These are phyloP conservation scores for Macrophomina tecta DNA, from an alignment of 2,329 filamentous ascomycete species.

Conservation along the genomic window DNA sequence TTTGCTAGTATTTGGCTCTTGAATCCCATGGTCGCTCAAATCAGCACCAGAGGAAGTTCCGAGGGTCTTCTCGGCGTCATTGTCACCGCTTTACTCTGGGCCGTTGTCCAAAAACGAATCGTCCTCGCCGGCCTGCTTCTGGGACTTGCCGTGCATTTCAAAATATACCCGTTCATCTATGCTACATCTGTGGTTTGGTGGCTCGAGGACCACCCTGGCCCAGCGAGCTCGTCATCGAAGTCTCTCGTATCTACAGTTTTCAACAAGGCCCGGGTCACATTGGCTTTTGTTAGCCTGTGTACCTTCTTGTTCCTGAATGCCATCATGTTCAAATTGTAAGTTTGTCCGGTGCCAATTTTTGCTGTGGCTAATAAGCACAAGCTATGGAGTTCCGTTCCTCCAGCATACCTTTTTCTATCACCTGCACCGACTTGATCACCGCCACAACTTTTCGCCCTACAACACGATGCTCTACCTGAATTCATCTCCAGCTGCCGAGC, in stretches of 20 bases:
- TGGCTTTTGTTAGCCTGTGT: constrained; percentile 69
- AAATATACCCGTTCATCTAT: constrained; percentile 99
- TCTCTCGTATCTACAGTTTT: constrained; percentile 35
- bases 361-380: constrained; percentile 39
- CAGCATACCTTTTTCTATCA: constrained; percentile 94
- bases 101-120: constrained; percentile 69
- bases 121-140: constrained; percentile 74
- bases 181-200: constrained; percentile 81
- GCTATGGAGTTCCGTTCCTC: constrained; percentile 81
- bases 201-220: constrained; percentile 63
- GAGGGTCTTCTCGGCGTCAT: constrained; percentile 88
- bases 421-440: constrained; percentile 89
- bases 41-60: constrained; percentile 92
- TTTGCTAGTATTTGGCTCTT: constrained; percentile 91
- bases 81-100: constrained; percentile 83
- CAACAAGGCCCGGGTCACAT: constrained; percentile 55
- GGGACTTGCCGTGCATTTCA: constrained; percentile 90
- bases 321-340: constrained; percentile 77
- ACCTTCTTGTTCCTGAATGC: constrained; percentile 78
- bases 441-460: constrained; percentile 98
- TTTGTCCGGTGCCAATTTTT: constrained; percentile 26
- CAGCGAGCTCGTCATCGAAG: not conserved
- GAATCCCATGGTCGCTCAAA: constrained; percentile 98
- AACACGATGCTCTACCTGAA: constrained; percentile 88
- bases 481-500: constrained; percentile 61